Percentiles rank a stretch among this genome's conserved stretches.
These are phyloP conservation scores for Fusarium musae DNA, from an alignment of 2,329 filamentous ascomycete genomes.

Conservation along the genomic window DNA sequence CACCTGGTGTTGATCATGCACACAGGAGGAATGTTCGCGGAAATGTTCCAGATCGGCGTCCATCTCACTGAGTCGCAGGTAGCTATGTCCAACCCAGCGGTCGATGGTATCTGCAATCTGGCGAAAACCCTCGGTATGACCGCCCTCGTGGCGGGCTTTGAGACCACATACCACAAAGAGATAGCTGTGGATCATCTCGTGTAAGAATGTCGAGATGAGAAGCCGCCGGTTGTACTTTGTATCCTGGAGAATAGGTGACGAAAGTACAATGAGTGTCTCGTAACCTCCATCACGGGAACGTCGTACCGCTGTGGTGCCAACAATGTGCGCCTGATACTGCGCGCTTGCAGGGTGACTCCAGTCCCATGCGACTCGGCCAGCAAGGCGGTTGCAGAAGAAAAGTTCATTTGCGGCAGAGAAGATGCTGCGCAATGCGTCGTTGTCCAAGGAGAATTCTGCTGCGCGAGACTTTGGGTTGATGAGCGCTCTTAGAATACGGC, in stretches of 20 bases:
- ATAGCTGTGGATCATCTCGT: conserved; percentile 75
- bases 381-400: conserved; percentile 68
- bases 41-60: conserved; percentile 70
- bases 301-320: conserved; percentile 71
- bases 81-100: conserved; percentile 66
- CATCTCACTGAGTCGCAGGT: conserved; percentile 67
- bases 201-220: conserved; percentile 72
- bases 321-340: conserved; percentile 65
- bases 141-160: conserved; percentile 64
- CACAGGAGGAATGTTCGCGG: conserved; percentile 43
- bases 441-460: conserved; percentile 65
- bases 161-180: conserved; percentile 72
- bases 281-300: conserved; percentile 60
- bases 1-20: conserved; percentile 41
- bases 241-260: conserved; percentile 66
- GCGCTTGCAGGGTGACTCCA: conserved; percentile 65
- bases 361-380: conserved; percentile 69
- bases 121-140: conserved; percentile 70
- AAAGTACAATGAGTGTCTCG: conserved; percentile 72
- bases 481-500: conserved; percentile 67
- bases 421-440: conserved; percentile 66
- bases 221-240: conserved; percentile 67
- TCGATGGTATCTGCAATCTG: conserved; percentile 70
- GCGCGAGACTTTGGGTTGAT: conserved; percentile 61
- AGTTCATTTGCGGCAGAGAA: conserved; percentile 70